Base-by-base conservation (phyloP, 768 basidiomycete species). In the Russula earlei region DNA sequence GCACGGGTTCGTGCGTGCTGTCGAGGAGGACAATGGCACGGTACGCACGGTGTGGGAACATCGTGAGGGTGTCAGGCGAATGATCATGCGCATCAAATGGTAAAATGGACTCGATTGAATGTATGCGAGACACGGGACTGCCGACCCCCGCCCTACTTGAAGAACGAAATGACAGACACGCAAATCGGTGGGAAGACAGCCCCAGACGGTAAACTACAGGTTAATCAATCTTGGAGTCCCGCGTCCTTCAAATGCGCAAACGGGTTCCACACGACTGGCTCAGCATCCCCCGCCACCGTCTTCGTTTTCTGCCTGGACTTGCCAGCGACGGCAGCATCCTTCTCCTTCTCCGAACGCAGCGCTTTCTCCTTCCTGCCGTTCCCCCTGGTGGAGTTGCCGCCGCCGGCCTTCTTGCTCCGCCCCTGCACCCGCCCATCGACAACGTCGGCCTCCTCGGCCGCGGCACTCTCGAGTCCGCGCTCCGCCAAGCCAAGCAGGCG, bases 21-120 rank as follows among this genome's bases (percentile, higher is more conserved):
- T 91, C 2, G 52, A 49, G 47, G 70, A 77, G 57, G 68, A 65
- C 1, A 22, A 53, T 66, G 66, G 1, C 50, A 61, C 63, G 4
- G 79, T 83, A 1, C 74, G 78, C 61, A 77, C 73, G 2, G 78
- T 91, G 1, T 84, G 81, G 78, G 84, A 89, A 64, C 74, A 70
- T 59, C 77, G 71, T 29, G 70, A 67, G 1, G 91, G 91, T 0
- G 87, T 95, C 9, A 83, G 82, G 17, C 76, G 91, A 66, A 80
- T 73, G 55, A 78, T 91, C n/a, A 75, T 91, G 74, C 69, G 74
- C 12, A 72, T 89, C 1, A 56, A 66, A 22, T 89, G 88, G 87
- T 52, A 27, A 20, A 15, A 10, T 4, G 5, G 29, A 37, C 19
- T 9, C 12, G 7, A 36, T 38, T 22, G 38, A 49, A n/a, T 36